Evolutionary conservation across 805 yeast genomes (phyloP), one percentile per base, ranked within the genome.

Genomic region (Candida ortonii): DNA sequence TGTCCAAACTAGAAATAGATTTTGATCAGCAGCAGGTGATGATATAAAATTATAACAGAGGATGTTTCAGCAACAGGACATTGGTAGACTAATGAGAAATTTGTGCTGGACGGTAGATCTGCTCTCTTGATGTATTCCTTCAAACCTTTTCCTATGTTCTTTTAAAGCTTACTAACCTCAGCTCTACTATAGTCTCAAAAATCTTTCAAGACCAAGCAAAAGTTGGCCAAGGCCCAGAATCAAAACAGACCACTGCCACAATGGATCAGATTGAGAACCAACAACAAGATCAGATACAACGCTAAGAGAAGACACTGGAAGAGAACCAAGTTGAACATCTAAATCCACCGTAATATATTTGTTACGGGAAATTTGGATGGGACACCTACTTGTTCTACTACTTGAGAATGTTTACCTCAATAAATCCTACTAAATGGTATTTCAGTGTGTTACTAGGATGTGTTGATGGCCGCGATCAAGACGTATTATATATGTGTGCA

Each of bases 291-390:
- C 79, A 87, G 95, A 81, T 87, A 87, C 85, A 90, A 90, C 78
- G 94, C 96, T 69, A 93, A 93, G 88, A 88, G 97, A 86, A 84
- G 97, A 82, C 95, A 93, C 93, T 90, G 98, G 98, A 90, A 96
- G 85, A 86, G 97, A 84, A 90, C 97, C 66, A 90, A 90, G 95
- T 80, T 90, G 76, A 78, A 80, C 81, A 71, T 90, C 80, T 90
- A 89, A 85, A 68, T 63, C 37, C 30, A 28, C 30, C 26, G n/a
- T 11, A 4, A 11, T 19, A 16, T 30, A 30, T 18, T 16, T 28
- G 7, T 13, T 28, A n/a, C 28, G 16, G 34, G 19, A 22, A 24
- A 24, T 31, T 26, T 19, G 34, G 28, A 24, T 31, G 34, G 28
- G 24, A 31, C 25, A 20, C 28, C 25, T 31, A 24, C 23, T 22